A percentile compares a stretch with the other conserved stretches of the same genome.
Evolutionary conservation across 495 filamentous ascomycete genomes (phyloP).

Genomic region (Diplogelasinospora grovesii): DNA sequence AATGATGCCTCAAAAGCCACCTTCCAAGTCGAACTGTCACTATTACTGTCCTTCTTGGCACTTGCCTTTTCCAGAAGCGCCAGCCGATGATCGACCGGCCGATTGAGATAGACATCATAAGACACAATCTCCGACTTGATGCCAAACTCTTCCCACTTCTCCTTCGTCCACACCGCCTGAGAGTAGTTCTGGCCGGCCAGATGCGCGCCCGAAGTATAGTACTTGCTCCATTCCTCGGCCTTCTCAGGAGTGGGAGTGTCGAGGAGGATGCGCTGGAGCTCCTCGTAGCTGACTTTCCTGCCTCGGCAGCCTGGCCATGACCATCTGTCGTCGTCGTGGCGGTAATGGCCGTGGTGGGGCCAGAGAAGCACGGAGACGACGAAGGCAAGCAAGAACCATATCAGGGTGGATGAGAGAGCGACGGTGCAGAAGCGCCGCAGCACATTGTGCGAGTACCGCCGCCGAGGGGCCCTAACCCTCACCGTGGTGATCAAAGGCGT

Average conservation of each 20-base stretch:
- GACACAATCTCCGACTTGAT: conserved; percentile 63
- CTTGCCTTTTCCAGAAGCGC: conserved; percentile 67
- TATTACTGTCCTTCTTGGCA: conserved; percentile 18
- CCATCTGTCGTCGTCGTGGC: conserved; percentile 33
- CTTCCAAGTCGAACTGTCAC: conserved; percentile 35
- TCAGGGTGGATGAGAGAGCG: conserved; percentile 46
- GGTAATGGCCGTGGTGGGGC: conserved; percentile 31
- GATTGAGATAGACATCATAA: conserved; percentile 91
- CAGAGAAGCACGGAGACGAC: conserved; percentile 45
- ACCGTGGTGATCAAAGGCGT: conserved; percentile 59
- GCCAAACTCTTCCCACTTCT: conserved; percentile 80
- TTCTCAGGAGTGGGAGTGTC: conserved; percentile 63
- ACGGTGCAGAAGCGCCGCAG: conserved; percentile 69
- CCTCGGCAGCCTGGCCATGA: conserved; percentile 36
- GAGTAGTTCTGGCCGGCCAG: conserved; percentile 82
- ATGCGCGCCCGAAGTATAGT: conserved; percentile 87
- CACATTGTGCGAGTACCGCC: conserved; percentile 60
- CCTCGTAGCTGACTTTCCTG: conserved; percentile 47
- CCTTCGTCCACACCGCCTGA: conserved; percentile 74
- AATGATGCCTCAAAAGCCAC: conserved; percentile 75
- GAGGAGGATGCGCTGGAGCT: conserved; percentile 64
- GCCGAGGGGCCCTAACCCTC: conserved; percentile 43
- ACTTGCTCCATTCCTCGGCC: conserved; percentile 75
- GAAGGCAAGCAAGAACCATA: conserved; percentile 56
- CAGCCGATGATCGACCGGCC: conserved; percentile 72